phyloP scores from a whole-genome alignment of 495 filamentous ascomycete genomes.

The Aspergillus asperescens region DNA sequence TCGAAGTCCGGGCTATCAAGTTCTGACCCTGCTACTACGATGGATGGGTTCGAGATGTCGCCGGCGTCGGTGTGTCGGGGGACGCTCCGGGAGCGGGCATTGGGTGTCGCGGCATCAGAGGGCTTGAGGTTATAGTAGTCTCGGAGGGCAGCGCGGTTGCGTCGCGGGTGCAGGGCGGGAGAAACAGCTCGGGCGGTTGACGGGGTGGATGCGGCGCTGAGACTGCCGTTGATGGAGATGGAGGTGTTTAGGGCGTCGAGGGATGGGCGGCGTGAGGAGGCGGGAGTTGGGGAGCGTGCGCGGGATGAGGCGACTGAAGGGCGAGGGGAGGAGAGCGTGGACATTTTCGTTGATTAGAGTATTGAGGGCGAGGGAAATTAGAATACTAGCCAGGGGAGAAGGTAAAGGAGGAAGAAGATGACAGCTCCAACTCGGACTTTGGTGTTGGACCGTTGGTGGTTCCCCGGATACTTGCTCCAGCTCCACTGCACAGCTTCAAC shows the following conservation, averaged over 20 bases:
- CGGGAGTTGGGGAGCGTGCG: conserved; percentile 52
- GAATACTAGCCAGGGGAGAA: conserved; percentile 11
- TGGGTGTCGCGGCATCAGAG: conserved; percentile 28
- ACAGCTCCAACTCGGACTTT: neutral
- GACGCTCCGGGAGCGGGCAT: conserved; percentile 33
- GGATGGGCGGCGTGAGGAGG: conserved; percentile 69
- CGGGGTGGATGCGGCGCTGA: conserved; percentile 47
- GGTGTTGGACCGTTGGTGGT: too few species aligned
- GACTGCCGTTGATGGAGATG: conserved; percentile 40
- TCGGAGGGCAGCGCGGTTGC: conserved; percentile 77
- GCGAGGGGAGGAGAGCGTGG: conserved; percentile 68
- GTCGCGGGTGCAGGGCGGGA: conserved; percentile 45
- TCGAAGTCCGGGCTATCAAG: conserved; percentile 46
- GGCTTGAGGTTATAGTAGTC: conserved; percentile 89
- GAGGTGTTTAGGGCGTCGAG: conserved; percentile 54
- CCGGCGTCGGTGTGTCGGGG: conserved; percentile 39
- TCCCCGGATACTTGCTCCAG: conserved; percentile 16
- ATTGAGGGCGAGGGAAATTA: conserved; percentile 8
- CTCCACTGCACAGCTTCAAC: neutral
- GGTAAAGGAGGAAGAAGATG: conserved; percentile 2
- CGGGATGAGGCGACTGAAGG: conserved; percentile 65
- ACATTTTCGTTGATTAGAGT: conserved; percentile 48
- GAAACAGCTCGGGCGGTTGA: conserved; percentile 45
- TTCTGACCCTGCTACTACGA: conserved; percentile 36
- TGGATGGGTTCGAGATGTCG: conserved; percentile 29